A percentile compares a stretch with the other conserved stretches of the same genome.
Evolutionary conservation across 169 alveolate species (phyloP).

Genomic region (Plasmodium gaboni): DNA sequence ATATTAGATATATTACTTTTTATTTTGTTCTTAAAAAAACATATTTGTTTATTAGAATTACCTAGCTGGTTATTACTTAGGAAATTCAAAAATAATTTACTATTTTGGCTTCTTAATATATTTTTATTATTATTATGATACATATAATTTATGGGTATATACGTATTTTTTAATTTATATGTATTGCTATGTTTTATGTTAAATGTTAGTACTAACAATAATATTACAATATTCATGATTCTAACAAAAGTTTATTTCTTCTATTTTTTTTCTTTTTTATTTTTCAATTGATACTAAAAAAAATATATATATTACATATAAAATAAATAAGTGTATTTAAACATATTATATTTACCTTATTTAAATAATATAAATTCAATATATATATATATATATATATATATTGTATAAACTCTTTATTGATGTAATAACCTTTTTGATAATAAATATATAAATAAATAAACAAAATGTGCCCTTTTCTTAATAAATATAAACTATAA

Average conservation of each 20-base stretch:
- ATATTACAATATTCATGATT: constrained; percentile 23
- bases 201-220: constrained; percentile 8
- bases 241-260: neutral
- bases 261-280: neutral
- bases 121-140: constrained; percentile 25
- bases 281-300: constrained; percentile 2
- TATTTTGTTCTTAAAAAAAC: neutral
- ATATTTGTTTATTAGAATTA: constrained; percentile 17
- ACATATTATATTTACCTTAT: neutral
- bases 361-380: too few relatives aligned
- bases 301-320: neutral
- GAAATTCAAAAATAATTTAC: constrained; percentile 8
- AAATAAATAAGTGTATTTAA: neutral
- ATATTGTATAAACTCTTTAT: too few relatives aligned
- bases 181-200: constrained; percentile 34
- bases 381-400: too few relatives aligned
- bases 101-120: constrained; percentile 13
- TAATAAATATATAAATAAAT: too few relatives aligned
- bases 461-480: too few relatives aligned
- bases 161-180: constrained; percentile 23
- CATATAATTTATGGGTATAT: constrained; percentile 41
- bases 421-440: too few relatives aligned
- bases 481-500: too few relatives aligned
- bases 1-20: neutral
- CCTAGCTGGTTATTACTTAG: constrained; percentile 11